Evolutionary conservation across 164 flowering plant species (phyloP), one percentile per base, ranked within the genome.

Genomic region (Sextonia rubra): DNA sequence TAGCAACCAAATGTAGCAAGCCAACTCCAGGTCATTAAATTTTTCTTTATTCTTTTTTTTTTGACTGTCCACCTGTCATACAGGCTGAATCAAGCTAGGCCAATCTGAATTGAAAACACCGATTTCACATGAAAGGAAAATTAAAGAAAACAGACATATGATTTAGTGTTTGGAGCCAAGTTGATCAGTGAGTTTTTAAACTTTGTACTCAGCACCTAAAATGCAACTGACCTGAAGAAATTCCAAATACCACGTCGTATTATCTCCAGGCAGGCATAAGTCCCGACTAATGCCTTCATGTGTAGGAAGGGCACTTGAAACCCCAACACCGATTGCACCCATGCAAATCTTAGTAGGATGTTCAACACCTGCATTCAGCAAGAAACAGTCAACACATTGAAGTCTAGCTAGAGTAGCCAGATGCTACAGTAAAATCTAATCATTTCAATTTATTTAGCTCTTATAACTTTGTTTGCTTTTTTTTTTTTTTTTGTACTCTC

Each of bases 191-290:
- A 18, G n/a, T 52, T 52, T 30, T 14, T 4, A 14, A 52, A 15
- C 17, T 12, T 15, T 52, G 25, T 22, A 66, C 20, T n/a, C 20
- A 66, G 48, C 17, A 22, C 22, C 12, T 17, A n/a, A 37, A 20
- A 44, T 18, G 17, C 2, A 66, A 47, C 26, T 2, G 79, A 91
- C 97, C 93, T 87, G 84, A 91, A 91, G 79, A 91, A 90, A 69
- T 86, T 91, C 94, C 94, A 91, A 0, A 91, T 79, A 62, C 94
- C 94, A 6, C 97, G 90, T 20, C 94, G 88, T 71, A 91, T 72
- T 73, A 91, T 89, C 82, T 91, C 97, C 20, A 91, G 72, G 76
- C 86, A 61, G 24, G 97, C 89, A 47, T 86, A 77, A 27, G 82
- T 74, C 3, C 88, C 25, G 32, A 80, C 23, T 63, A 83, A n/a